These are phyloP conservation scores for Pyrenophora graminea DNA, from an alignment of 2,329 filamentous ascomycete genomes.

Conservation along the genomic window DNA sequence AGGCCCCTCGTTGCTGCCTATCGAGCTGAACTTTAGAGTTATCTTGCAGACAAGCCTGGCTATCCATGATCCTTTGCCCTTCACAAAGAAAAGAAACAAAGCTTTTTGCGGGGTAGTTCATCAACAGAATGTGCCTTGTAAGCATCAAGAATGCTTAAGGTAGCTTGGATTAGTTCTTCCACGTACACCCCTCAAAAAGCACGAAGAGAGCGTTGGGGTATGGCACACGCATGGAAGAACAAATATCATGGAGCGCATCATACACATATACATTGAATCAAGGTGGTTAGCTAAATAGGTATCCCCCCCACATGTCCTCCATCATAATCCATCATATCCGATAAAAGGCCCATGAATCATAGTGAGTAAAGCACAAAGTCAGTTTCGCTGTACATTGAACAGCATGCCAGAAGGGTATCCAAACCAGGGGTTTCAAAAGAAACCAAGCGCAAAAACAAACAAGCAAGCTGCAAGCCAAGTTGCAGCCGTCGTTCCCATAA, in stretches of 20 bases:
- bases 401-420: slow-evolving; percentile 22
- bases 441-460: background rate
- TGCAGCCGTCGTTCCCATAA: slow-evolving; percentile 7
- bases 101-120: too few relatives aligned
- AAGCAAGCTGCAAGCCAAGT: background rate
- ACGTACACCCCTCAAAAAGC: too few relatives aligned
- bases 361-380: background rate
- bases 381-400: slow-evolving; percentile 5
- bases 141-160: too few relatives aligned
- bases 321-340: background rate
- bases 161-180: too few relatives aligned
- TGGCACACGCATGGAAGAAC: too few relatives aligned
- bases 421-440: slow-evolving; percentile 7
- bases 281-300: slow-evolving; percentile 6
- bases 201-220: too few relatives aligned
- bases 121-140: too few relatives aligned
- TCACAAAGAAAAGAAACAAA: too few relatives aligned
- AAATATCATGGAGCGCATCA: background rate
- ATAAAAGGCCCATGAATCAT: background rate
- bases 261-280: slow-evolving; percentile 16
- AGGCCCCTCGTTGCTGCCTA: too few relatives aligned
- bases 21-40: too few relatives aligned
- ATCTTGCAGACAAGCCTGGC: too few relatives aligned
- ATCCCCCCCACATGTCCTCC: background rate
- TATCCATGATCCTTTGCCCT: too few relatives aligned